Evolutionary conservation across 495 filamentous ascomycete species (phyloP).

Genomic region (Xylaria longipes): DNA sequence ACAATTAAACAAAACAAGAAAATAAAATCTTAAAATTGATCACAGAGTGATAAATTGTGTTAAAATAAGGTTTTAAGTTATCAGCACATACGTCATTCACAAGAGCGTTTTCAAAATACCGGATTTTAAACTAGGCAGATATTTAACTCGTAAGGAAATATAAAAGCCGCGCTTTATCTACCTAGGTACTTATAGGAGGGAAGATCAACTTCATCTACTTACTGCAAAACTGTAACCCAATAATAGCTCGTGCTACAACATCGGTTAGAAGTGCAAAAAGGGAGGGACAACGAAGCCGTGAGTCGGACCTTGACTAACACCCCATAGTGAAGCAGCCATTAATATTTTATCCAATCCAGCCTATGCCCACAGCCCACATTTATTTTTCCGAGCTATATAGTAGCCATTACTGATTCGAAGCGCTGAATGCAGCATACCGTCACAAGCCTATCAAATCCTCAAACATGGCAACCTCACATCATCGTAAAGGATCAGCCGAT

Average conservation of each 20-base stretch:
- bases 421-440: background rate
- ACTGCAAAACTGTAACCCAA: background rate
- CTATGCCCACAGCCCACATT: background rate
- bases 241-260: background rate
- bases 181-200: too few relatives aligned
- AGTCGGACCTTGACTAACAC: background rate
- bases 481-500: background rate
- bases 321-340: background rate
- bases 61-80: background rate
- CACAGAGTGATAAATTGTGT: background rate
- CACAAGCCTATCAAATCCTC: background rate
- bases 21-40: background rate
- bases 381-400: background rate
- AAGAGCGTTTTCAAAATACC: background rate
- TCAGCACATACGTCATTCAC: background rate
- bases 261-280: background rate
- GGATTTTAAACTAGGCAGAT: background rate
- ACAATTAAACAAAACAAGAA: background rate
- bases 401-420: background rate
- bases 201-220: too few relatives aligned
- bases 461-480: conserved; percentile 2
- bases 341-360: background rate
- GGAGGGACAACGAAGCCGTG: conserved; percentile 1
- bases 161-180: background rate
- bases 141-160: background rate